Evolutionary conservation across 1,139 yeast genomes (phyloP).

Genomic region (Geotrichum macrosporum): DNA sequence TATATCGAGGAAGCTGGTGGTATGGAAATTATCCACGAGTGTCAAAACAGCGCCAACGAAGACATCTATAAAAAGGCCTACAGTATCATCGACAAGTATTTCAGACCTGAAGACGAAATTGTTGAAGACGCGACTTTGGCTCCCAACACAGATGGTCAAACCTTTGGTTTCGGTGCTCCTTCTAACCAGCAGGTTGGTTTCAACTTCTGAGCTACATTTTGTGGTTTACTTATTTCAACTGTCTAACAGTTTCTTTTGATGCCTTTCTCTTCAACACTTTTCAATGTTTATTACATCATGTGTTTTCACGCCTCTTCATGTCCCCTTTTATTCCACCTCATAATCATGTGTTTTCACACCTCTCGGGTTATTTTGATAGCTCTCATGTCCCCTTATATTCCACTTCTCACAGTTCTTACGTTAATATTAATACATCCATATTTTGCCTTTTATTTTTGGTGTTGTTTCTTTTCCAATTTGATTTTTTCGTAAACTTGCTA

Average conservation of each 20-base stretch:
- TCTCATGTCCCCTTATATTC: neutral
- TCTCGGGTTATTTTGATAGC: neutral
- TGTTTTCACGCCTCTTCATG: conserved; percentile 3
- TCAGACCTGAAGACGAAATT: conserved; percentile 62
- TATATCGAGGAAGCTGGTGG: conserved; percentile 98
- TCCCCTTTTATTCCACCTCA: neutral
- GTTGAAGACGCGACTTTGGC: conserved; percentile 75
- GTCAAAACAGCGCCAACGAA: conserved; percentile 88
- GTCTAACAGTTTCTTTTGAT: neutral
- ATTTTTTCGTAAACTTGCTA: too few species aligned
- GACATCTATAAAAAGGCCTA: conserved; percentile 89
- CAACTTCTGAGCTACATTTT: conserved; percentile 19
- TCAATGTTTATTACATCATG: conserved; percentile 3
- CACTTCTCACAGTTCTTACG: too few species aligned
- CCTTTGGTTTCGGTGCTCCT: conserved; percentile 77
- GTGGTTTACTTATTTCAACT: neutral
- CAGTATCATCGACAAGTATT: conserved; percentile 83
- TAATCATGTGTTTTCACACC: conserved; percentile 1
- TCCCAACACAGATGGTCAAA: conserved; percentile 71
- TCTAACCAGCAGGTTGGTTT: conserved; percentile 26
- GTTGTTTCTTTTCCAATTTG: too few species aligned
- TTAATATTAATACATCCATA: too few species aligned
- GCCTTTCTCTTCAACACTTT: conserved; percentile 4
- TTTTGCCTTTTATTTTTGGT: too few species aligned
- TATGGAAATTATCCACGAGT: conserved; percentile 90